A percentile compares a stretch with the other conserved stretches of the same genome.
Conservation (phyloP, 192 early-diverging fungal genomes). For the Coemansia asiatica region DNA sequence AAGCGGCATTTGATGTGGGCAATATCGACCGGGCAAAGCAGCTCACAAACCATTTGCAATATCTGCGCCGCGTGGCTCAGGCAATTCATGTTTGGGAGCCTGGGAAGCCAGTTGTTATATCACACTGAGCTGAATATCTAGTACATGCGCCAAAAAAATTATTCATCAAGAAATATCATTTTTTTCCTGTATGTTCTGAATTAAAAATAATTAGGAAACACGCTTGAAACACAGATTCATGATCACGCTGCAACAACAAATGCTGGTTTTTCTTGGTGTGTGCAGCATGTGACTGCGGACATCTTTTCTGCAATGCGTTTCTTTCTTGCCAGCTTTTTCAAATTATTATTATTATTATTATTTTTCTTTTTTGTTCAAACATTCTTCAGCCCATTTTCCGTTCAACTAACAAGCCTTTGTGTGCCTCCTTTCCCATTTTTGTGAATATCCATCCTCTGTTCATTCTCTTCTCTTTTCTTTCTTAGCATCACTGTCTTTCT, state of each 20-base stretch:
- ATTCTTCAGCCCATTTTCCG: neutral
- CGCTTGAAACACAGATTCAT: no score
- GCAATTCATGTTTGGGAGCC: conserved; percentile 47
- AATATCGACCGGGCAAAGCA: conserved; percentile 62
- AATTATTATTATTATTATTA: no score
- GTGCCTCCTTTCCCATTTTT: neutral
- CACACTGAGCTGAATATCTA: conserved; percentile 2
- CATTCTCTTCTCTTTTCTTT: neutral
- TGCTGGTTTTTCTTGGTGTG: no score
- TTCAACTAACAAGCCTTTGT: conserved; percentile 6
- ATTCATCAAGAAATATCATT: no score
- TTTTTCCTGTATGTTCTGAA: no score
- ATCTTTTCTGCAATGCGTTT: no score
- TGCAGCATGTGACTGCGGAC: no score
- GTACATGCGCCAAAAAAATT: neutral
- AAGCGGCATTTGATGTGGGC: conserved; percentile 57
- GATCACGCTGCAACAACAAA: no score
- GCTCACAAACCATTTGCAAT: conserved; percentile 73
- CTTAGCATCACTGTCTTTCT: neutral
- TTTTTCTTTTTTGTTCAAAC: neutral
- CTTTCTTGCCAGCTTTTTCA: no score
- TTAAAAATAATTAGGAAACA: no score
- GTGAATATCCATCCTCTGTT: no score
- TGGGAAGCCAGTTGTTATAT: conserved; percentile 17
- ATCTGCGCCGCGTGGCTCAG: conserved; percentile 49